A percentile compares a stretch with the other conserved stretches of the same genome.
Conservation (phyloP, 768 basidiomycete genomes). For the Rhodocollybia butyracea region DNA sequence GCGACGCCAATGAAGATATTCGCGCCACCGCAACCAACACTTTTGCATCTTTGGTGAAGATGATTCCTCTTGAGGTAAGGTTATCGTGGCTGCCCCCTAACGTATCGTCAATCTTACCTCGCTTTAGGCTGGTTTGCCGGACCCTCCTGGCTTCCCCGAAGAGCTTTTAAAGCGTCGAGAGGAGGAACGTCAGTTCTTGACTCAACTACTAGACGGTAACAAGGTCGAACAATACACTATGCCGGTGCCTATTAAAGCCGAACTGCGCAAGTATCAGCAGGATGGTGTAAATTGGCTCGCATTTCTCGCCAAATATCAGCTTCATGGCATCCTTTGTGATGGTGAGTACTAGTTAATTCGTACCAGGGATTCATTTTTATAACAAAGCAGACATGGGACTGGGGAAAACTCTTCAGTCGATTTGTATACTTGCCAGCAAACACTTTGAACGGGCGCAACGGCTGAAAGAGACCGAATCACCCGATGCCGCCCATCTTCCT, state of each 20-base stretch:
- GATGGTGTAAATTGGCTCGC: constrained; percentile 99
- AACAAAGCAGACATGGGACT: constrained; percentile 86
- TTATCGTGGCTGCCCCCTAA: neutral
- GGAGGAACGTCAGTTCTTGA: constrained; percentile 86
- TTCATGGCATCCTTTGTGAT: constrained; percentile 97
- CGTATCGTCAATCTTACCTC: neutral
- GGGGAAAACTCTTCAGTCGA: constrained; percentile 96
- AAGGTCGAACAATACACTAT: constrained; percentile 91
- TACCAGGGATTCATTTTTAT: constrained; percentile 12
- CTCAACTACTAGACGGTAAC: constrained; percentile 89
- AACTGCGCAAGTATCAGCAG: constrained; percentile 95
- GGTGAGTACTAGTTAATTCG: too few species aligned
- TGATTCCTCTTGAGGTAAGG: constrained; percentile 93
- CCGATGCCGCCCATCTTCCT: constrained; percentile 82
- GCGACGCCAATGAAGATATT: constrained; percentile 87
- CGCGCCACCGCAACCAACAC: constrained; percentile 95
- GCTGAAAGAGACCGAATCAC: constrained; percentile 59
- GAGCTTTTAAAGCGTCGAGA: constrained; percentile 85
- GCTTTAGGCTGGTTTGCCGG: constrained; percentile 87
- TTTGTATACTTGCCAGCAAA: constrained; percentile 94
- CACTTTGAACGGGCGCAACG: constrained; percentile 81
- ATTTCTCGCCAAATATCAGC: constrained; percentile 94
- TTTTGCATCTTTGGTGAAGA: constrained; percentile 95
- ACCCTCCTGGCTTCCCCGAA: constrained; percentile 88
- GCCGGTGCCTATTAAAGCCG: constrained; percentile 86